Evolutionary conservation across 306 rosid genomes (phyloP), one percentile per base, ranked within the genome.

Genomic region (Inga laurina): DNA sequence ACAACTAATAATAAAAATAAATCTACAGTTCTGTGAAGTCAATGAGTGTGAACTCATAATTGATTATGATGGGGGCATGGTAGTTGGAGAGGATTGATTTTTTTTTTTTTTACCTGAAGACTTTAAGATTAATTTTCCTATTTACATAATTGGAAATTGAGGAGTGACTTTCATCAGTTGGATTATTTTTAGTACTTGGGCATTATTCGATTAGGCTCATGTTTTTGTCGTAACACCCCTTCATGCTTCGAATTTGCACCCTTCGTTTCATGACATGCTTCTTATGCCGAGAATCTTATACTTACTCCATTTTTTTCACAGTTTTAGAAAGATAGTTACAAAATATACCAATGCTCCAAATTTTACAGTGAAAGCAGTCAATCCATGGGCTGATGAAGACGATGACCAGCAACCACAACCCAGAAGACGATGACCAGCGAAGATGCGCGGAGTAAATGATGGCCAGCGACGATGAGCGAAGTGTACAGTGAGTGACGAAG

Each of bases 1-100:
- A 21, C 37, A 6, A n/a, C 24, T n/a, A 56, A 21, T 10, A 16
- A 18, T 3, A 3, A 2, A 68, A 67, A 66, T 22, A 8, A 37
- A n/a, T 51, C 35, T 18, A 37, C 73, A 68, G 22, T 68, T 39
- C 8, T 21, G 24, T 19, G 1, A 16, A 2, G 71, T 65, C 68
- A 89, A 83, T 91, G 72, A 92, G 87, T 89, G 90, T 76, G 41
- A 69, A 65, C 59, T 39, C 45, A 62, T 22, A 48, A 85, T 85
- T 87, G 76, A 88, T 65, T 84, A 71, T 70, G 82, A 72, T 83
- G n/a, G 59, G 30, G 86, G 84, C 84, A 74, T 27, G 84, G 93
- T 87, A 9, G 93, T 83, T 92, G 70, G 77, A 70, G 81, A 72
- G 3, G 39, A 67, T 12, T 34, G 7, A 35, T 34, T 67, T 32